Conservation (phyloP, 164 flowering plant species). For the Hamamelis virginiana region DNA sequence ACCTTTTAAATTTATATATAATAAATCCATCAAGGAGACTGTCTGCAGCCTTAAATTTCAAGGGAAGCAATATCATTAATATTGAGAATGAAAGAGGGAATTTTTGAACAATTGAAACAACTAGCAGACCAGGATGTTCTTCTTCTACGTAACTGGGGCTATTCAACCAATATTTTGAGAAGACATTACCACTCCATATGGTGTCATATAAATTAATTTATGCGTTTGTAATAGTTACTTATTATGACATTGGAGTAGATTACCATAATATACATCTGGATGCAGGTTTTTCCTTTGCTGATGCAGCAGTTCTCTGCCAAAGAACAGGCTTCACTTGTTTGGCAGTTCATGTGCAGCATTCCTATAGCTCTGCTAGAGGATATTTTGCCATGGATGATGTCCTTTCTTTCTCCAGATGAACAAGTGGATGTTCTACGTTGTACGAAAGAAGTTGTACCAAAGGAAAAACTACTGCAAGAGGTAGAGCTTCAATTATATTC, state of each 20-base stretch:
- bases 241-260: neutral
- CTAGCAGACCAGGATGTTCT: neutral
- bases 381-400: constrained; percentile 71
- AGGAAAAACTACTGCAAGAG: constrained; percentile 67
- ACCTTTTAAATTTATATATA: too few relatives aligned
- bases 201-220: neutral
- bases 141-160: too few relatives aligned
- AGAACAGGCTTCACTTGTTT: constrained; percentile 80
- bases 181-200: neutral
- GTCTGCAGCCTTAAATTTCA: neutral
- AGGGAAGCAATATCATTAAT: neutral
- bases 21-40: neutral
- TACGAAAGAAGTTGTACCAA: constrained; percentile 53
- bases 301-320: constrained; percentile 47
- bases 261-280: constrained; percentile 5
- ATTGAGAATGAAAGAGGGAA: neutral
- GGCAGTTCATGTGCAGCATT: constrained; percentile 79
- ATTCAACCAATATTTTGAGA: neutral
- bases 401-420: constrained; percentile 54
- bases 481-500: constrained; percentile 30
- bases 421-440: constrained; percentile 38
- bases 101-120: neutral
- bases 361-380: constrained; percentile 67
- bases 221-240: neutral
- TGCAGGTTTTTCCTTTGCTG: constrained; percentile 82